Evolutionary conservation across 73 alveolate genomes (phyloP).

Genomic region (Stentor coeruleus): DNA sequence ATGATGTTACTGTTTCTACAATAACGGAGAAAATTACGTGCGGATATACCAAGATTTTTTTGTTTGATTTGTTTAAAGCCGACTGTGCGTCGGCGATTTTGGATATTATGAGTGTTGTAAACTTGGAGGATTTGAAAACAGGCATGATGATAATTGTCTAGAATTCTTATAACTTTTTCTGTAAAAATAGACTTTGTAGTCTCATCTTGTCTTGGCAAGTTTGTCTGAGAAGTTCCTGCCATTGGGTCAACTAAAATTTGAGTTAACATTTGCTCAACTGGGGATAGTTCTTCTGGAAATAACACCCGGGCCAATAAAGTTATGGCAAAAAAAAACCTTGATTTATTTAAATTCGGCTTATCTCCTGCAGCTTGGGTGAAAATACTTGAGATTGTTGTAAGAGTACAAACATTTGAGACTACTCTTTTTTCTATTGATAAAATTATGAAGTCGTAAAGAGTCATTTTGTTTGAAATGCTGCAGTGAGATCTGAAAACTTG

Average conservation of each 20-base stretch:
- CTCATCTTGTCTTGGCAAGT: slow-evolving; percentile 54
- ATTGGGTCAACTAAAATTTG: slow-evolving; percentile 55
- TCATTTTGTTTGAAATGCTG: slow-evolving; percentile 44
- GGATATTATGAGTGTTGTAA: slow-evolving; percentile 44
- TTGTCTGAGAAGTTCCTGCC: slow-evolving; percentile 50
- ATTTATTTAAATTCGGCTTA: slow-evolving; percentile 37
- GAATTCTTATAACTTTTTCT: slow-evolving; percentile 43
- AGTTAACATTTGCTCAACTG: slow-evolving; percentile 66
- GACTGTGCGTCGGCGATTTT: slow-evolving; percentile 33
- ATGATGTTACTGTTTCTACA: slow-evolving; percentile 40
- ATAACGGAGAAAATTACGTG: slow-evolving; percentile 52
- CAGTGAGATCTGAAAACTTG: not conserved
- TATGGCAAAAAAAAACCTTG: slow-evolving; percentile 56
- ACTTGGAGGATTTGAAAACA: slow-evolving; percentile 38
- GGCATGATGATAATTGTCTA: slow-evolving; percentile 38
- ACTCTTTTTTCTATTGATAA: slow-evolving; percentile 51
- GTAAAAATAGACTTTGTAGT: slow-evolving; percentile 46
- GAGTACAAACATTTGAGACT: slow-evolving; percentile 50
- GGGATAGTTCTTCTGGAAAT: slow-evolving; percentile 48
- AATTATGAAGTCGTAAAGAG: slow-evolving; percentile 55
- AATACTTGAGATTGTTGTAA: slow-evolving; percentile 46
- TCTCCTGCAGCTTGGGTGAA: slow-evolving; percentile 30
- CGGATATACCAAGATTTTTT: slow-evolving; percentile 44
- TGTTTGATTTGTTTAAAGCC: slow-evolving; percentile 52
- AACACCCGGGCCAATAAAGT: slow-evolving; percentile 46